phyloP scores from a whole-genome alignment of 1,284 basidiomycete species.

The Tausonia pullulans region DNA sequence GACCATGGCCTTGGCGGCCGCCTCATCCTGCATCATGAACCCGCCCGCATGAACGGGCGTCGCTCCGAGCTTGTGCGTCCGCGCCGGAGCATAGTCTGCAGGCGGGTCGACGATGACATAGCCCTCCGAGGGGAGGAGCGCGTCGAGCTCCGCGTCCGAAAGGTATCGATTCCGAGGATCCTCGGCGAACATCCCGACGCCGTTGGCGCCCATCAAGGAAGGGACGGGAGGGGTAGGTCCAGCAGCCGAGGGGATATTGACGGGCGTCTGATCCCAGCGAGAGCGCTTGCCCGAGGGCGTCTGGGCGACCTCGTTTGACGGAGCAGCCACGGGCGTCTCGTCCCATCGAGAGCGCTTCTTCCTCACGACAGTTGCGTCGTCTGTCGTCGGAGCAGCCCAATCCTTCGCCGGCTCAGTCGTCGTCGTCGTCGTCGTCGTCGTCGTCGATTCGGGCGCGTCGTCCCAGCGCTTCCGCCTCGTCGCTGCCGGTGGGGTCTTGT shows the following conservation, averaged over 20 bases:
- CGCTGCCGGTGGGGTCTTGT: slow-evolving; percentile 23
- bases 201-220: slow-evolving; percentile 33
- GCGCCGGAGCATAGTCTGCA: slow-evolving; percentile 75
- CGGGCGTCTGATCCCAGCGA: slow-evolving; percentile 85
- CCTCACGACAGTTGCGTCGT: slow-evolving; percentile 26
- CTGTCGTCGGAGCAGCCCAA: not conserved
- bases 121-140: slow-evolving; percentile 73
- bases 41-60: slow-evolving; percentile 54
- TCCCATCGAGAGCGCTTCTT: slow-evolving; percentile 70
- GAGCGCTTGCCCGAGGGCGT: slow-evolving; percentile 54
- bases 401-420: too few relatives aligned
- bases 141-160: slow-evolving; percentile 89
- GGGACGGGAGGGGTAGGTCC: slow-evolving; percentile 24
- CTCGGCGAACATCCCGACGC: slow-evolving; percentile 63
- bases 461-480: slow-evolving; percentile 21
- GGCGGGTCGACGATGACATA: slow-evolving; percentile 90
- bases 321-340: slow-evolving; percentile 62
- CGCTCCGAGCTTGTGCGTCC: slow-evolving; percentile 30
- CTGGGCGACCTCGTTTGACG: slow-evolving; percentile 38
- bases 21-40: slow-evolving; percentile 93
- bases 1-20: slow-evolving; percentile 70
- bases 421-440: slow-evolving; percentile 34
- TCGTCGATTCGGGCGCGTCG: slow-evolving; percentile 37
- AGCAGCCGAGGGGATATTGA: slow-evolving; percentile 26
- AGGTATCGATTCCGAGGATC: slow-evolving; percentile 93